These are phyloP conservation scores for Suzukiozyma palmioleophila DNA, from an alignment of 1,139 yeast genomes.

Conservation along the genomic window DNA sequence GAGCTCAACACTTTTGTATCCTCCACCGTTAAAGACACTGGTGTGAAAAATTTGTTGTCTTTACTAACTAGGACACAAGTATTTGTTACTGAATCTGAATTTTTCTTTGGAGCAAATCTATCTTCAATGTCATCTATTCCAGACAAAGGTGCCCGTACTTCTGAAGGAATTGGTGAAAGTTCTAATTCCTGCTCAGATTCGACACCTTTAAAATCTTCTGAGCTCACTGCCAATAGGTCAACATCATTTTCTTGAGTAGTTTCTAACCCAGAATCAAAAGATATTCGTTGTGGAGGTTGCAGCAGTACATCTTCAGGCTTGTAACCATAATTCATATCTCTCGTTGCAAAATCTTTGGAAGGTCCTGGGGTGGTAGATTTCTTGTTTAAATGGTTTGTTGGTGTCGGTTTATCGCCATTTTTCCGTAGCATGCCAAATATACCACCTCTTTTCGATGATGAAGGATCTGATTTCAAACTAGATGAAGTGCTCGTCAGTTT, in stretches of 20 bases:
- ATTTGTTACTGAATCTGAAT: conserved; percentile 6
- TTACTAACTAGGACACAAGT: conserved; percentile 49
- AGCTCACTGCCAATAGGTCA: background rate
- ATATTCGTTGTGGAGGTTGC: background rate
- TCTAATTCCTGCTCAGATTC: background rate
- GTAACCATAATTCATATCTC: too few species aligned
- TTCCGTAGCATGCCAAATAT: conserved; percentile 39
- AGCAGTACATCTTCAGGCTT: background rate
- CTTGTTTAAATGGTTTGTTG: background rate
- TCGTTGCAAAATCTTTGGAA: background rate
- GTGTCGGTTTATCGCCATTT: conserved; percentile 22
- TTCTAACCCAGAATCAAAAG: background rate
- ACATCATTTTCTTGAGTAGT: background rate
- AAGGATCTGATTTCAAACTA: conserved; percentile 8
- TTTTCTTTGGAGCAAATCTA: conserved; percentile 26
- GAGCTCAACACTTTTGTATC: conserved; percentile 16
- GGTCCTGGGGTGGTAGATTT: background rate
- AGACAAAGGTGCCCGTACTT: background rate
- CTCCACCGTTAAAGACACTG: conserved; percentile 30
- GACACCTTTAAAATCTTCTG: background rate
- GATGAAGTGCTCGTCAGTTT: conserved; percentile 6
- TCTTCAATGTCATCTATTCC: conserved; percentile 15
- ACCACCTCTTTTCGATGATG: conserved; percentile 27
- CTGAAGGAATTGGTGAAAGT: background rate
- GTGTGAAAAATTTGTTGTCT: conserved; percentile 52